Evolutionary conservation across 2,329 filamentous ascomycete genomes (phyloP).

Genomic region (Scedosporium apiospermum): DNA sequence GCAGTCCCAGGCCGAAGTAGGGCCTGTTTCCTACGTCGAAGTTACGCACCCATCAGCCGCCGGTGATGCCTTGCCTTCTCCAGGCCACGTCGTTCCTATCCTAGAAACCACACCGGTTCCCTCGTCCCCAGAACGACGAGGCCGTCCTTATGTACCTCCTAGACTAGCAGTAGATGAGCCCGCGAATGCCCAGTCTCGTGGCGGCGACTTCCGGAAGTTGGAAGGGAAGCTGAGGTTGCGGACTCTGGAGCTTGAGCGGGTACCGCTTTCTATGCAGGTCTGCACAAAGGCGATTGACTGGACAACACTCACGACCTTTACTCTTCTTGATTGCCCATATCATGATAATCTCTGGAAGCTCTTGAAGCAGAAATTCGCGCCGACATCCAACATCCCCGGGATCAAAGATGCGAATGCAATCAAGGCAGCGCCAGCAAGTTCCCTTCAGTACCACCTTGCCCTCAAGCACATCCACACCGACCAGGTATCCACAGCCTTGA

Average conservation of each 20-base stretch:
- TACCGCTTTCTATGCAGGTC: conserved; percentile 64
- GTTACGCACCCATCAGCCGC: neutral
- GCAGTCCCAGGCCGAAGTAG: neutral
- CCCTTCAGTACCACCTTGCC: conserved; percentile 49
- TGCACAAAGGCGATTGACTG: conserved; percentile 65
- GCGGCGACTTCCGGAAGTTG: conserved; percentile 19
- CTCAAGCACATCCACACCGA: conserved; percentile 71
- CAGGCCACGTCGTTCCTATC: neutral
- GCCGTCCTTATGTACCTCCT: neutral
- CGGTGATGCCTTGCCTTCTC: neutral
- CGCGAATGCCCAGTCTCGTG: neutral
- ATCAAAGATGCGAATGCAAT: neutral
- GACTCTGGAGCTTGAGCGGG: conserved; percentile 63
- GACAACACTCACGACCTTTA: conserved; percentile 60
- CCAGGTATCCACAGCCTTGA: conserved; percentile 55
- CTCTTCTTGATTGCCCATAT: conserved; percentile 62
- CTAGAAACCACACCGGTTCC: neutral
- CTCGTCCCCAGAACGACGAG: neutral
- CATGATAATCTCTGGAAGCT: conserved; percentile 69
- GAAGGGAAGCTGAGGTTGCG: conserved; percentile 57
- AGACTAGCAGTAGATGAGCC: neutral
- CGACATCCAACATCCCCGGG: conserved; percentile 18
- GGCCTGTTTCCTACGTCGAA: neutral
- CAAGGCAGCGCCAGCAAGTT: conserved; percentile 10
- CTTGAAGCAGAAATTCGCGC: conserved; percentile 52